Percentiles rank a stretch among this genome's conserved stretches.
phyloP scores from a whole-genome alignment of 2,329 filamentous ascomycete species.

The Arachnomyces sp. region DNA sequence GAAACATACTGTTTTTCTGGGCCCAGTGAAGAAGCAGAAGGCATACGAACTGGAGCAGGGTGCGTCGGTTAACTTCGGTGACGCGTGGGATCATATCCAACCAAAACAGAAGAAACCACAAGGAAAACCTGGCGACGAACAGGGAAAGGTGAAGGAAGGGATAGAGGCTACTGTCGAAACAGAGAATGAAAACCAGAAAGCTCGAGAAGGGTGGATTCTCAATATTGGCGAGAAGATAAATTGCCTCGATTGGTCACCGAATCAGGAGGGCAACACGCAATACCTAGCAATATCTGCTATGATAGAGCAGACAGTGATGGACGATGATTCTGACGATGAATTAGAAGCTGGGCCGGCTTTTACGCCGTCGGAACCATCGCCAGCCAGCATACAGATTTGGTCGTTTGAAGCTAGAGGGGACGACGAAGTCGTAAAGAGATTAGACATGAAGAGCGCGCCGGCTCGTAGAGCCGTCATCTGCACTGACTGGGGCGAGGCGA shows the following conservation, averaged over 20 bases:
- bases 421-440: constrained; percentile 23
- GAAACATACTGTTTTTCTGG: constrained; percentile 44
- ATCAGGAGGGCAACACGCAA: constrained; percentile 40
- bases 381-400: constrained; percentile 53
- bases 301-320: constrained; percentile 28
- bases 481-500: constrained; percentile 50
- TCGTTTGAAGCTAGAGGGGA: constrained; percentile 38
- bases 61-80: constrained; percentile 37
- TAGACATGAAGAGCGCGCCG: constrained; percentile 40
- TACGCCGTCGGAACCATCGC: constrained; percentile 40
- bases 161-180: not conserved
- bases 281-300: constrained; percentile 48
- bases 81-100: constrained; percentile 32
- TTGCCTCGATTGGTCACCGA: constrained; percentile 42
- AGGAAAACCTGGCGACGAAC: constrained; percentile 11
- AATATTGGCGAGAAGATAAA: constrained; percentile 50
- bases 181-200: constrained; percentile 13
- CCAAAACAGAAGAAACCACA: constrained; percentile 6
- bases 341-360: constrained; percentile 42
- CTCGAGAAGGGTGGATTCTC: constrained; percentile 46
- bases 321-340: constrained; percentile 20
- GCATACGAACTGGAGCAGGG: constrained; percentile 36
- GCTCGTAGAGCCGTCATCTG: constrained; percentile 46
- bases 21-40: constrained; percentile 39
- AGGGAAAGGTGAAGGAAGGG: constrained; percentile 4